phyloP scores from a whole-genome alignment of 2,329 filamentous ascomycete species.

The Alternaria solani region DNA sequence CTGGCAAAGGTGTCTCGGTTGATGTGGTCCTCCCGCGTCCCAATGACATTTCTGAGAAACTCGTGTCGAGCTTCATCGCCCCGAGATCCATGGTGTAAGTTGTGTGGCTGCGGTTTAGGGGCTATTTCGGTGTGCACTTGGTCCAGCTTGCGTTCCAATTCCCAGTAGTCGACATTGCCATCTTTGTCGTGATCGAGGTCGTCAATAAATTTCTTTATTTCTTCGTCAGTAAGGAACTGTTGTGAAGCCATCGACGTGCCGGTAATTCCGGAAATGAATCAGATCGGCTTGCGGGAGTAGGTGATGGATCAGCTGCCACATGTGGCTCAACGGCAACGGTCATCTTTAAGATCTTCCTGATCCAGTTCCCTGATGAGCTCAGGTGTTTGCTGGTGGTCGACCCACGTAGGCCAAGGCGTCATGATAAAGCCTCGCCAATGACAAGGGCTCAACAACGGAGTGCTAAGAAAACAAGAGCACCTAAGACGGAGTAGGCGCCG shows the following conservation, averaged over 20 bases:
- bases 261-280: neutral
- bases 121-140: constrained; percentile 61
- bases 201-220: constrained; percentile 62
- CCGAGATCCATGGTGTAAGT: constrained; percentile 52
- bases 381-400: constrained; percentile 19
- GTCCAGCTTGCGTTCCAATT: constrained; percentile 63
- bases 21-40: constrained; percentile 54
- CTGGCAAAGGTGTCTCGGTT: constrained; percentile 58
- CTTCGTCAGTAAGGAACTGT: constrained; percentile 52
- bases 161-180: constrained; percentile 61
- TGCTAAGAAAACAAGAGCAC: constrained; percentile 36
- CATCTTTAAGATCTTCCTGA: constrained; percentile 17
- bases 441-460: constrained; percentile 17
- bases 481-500: constrained; percentile 33
- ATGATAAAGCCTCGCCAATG: constrained; percentile 17
- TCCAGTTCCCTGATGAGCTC: constrained; percentile 7
- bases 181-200: constrained; percentile 62
- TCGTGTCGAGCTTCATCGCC: constrained; percentile 57
- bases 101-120: constrained; percentile 56
- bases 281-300: neutral
- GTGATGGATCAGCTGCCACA: neutral
- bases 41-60: constrained; percentile 62
- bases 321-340: neutral
- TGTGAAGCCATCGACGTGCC: constrained; percentile 32
- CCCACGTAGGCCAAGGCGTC: constrained; percentile 42